A percentile compares a stretch with the other conserved stretches of the same genome.
These are phyloP conservation scores for Flammula alnicola DNA, from an alignment of 1,284 basidiomycete genomes.

Conservation along the genomic window DNA sequence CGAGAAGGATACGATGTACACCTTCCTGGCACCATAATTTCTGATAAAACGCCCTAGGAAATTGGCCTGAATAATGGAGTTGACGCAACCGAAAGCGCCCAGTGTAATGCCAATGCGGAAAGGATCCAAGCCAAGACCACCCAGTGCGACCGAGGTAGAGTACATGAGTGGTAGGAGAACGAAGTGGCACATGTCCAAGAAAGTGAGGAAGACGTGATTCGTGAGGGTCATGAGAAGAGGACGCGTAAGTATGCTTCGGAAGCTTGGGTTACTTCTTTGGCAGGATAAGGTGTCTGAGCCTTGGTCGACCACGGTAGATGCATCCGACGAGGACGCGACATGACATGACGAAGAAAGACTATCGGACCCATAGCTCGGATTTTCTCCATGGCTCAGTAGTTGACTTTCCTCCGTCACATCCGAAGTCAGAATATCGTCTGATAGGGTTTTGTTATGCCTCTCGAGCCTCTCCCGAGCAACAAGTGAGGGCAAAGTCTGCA, in stretches of 20 bases:
- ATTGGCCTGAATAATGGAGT: conserved; percentile 36
- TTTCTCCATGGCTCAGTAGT: conserved; percentile 5
- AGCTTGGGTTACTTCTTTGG: no score
- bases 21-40: conserved; percentile 29
- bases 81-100: conserved; percentile 36
- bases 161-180: conserved; percentile 46
- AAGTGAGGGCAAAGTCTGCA: conserved; percentile 27
- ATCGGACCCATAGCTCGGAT: no score
- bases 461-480: conserved; percentile 14
- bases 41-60: conserved; percentile 32
- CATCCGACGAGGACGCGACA: no score
- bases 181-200: conserved; percentile 40
- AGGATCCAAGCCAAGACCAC: conserved; percentile 42
- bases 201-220: conserved; percentile 34
- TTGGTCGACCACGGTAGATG: no score
- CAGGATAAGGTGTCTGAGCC: no score
- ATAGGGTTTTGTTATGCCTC: background rate
- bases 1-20: conserved; percentile 24
- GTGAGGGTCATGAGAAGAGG: conserved; percentile 20
- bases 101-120: conserved; percentile 40
- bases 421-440: background rate
- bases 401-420: conserved; percentile 5
- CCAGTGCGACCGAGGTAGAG: conserved; percentile 38
- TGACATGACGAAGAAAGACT: no score
- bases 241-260: no score